Evolutionary conservation across 768 basidiomycete species (phyloP), one percentile per base, ranked within the genome.

Genomic region (Dictyophora rubrovolvata): DNA sequence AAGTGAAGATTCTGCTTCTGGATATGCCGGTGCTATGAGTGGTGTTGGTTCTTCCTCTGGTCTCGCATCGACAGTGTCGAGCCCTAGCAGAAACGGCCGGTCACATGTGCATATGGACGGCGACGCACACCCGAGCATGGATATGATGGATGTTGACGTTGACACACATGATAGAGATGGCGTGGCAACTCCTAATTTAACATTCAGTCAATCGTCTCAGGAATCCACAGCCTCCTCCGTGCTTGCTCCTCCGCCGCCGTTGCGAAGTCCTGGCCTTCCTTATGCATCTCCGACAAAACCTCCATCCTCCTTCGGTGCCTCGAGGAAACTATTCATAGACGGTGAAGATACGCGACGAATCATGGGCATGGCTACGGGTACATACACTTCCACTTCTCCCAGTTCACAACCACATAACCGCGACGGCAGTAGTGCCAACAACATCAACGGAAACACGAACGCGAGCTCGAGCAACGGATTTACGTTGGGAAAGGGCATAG

Each of bases 401-500:
- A 12, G 28, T 7, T 28, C 28, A 28, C 28, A 28, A 28, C 28
- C 28, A 12, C 42, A 42, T 42, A n/a, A n/a, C 42, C 42, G 14
- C 12, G n/a, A 42, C 12, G 42, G n/a, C 42, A 42, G 14, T 9
- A 42, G 10, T 42, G 42, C 14, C 14, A 42, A n/a, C 42, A 42
- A 42, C 42, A n/a, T 12, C 12, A n/a, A 12, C 12, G 11, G 42
- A 42, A 42, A 42, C 42, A 14, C 42, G n/a, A 42, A n/a, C n/a
- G 14, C 42, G 10, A 42, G 7, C 28, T 28, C 61, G n/a, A 55
- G 61, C 9, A 35, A 50, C 48, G 50, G 48, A 28, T 60, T 53
- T 55, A 46, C 37, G 50, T 46, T 57, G n/a, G 55, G 51, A 5
- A 56, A 49, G 47, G 51, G 61, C 1, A 60, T 55, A 35, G 54